These are phyloP conservation scores for Boletus patriciae DNA, from an alignment of 768 basidiomycete species.

Conservation along the genomic window DNA sequence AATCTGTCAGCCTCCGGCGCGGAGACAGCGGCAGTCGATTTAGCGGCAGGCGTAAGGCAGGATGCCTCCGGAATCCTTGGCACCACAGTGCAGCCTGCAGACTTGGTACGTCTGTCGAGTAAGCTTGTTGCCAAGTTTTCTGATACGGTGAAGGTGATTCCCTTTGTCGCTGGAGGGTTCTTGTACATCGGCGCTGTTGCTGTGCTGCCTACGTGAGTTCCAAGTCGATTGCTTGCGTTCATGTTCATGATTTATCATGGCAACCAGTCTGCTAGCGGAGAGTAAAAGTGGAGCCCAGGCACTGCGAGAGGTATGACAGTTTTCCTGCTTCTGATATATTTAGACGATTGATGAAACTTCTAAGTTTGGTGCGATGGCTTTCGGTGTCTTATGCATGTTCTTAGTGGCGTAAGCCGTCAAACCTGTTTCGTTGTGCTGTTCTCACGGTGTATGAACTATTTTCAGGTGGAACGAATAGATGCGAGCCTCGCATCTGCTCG, in stretches of 20 bases:
- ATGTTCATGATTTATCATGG: conserved; percentile 15
- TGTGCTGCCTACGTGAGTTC: conserved; percentile 81
- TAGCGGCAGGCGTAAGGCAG: conserved; percentile 77
- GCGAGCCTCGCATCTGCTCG: conserved; percentile 11
- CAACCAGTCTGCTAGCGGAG: conserved; percentile 71
- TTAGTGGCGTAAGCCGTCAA: conserved; percentile 74
- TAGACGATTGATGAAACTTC: conserved; percentile 23
- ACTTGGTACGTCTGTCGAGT: conserved; percentile 60
- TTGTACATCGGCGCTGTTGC: conserved; percentile 93
- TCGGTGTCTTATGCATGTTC: conserved; percentile 92
- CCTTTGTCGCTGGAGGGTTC: conserved; percentile 89
- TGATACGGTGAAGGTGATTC: conserved; percentile 62
- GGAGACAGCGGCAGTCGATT: conserved; percentile 48
- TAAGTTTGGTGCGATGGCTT: conserved; percentile 88
- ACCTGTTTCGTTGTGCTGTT: conserved; percentile 12
- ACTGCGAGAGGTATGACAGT: conserved; percentile 69
- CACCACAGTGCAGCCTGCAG: conserved; percentile 74
- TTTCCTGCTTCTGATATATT: conserved; percentile 13
- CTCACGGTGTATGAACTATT: conserved; percentile 21
- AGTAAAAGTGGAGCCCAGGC: conserved; percentile 87
- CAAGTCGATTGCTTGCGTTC: conserved; percentile 6
- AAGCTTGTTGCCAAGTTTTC: conserved; percentile 11
- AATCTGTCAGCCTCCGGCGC: conserved; percentile 59
- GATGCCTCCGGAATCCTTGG: conserved; percentile 77
- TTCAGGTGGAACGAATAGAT: conserved; percentile 77